Evolutionary conservation across 1,284 basidiomycete genomes (phyloP).

Genomic region (Polyporus tsugae): DNA sequence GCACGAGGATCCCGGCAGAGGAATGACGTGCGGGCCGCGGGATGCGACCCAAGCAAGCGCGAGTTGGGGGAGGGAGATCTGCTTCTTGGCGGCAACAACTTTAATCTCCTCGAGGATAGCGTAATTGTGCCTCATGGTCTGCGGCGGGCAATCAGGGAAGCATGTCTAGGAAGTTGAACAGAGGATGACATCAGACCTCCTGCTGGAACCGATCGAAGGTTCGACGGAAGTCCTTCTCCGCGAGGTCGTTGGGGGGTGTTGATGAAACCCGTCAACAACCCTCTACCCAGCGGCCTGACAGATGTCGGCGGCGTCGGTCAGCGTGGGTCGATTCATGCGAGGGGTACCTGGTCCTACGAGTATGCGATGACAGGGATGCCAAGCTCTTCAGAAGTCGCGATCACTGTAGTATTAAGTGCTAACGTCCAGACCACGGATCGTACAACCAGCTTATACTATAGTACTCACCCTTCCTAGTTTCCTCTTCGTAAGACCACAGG

Average conservation of each 20-base stretch:
- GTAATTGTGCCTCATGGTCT: conserved; percentile 47
- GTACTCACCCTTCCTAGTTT: conserved; percentile 49
- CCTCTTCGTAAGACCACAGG: conserved; percentile 58
- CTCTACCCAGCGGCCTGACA: conserved; percentile 57
- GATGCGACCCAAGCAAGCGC: conserved; percentile 67
- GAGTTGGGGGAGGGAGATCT: conserved; percentile 63
- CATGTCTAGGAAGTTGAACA: conserved; percentile 45
- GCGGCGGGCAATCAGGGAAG: conserved; percentile 47
- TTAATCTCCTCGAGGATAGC: conserved; percentile 58
- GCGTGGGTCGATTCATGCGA: neutral
- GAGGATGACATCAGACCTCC: neutral
- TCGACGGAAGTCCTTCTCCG: conserved; percentile 30
- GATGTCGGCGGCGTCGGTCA: neutral
- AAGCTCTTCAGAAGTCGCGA: conserved; percentile 51
- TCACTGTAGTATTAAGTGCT: conserved; percentile 37
- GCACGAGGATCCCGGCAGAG: conserved; percentile 63
- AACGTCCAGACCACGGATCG: neutral
- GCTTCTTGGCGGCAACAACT: conserved; percentile 56
- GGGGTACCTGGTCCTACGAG: conserved; percentile 35
- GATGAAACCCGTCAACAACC: conserved; percentile 62
- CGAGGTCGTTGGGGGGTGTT: conserved; percentile 56
- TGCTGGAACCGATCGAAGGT: neutral
- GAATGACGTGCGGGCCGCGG: conserved; percentile 56
- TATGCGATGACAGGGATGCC: conserved; percentile 63
- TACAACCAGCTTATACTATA: neutral